Evolutionary conservation across 345 rosid genomes (phyloP), one percentile per base, ranked within the genome.

Genomic region (Hibiscus mutabilis): DNA sequence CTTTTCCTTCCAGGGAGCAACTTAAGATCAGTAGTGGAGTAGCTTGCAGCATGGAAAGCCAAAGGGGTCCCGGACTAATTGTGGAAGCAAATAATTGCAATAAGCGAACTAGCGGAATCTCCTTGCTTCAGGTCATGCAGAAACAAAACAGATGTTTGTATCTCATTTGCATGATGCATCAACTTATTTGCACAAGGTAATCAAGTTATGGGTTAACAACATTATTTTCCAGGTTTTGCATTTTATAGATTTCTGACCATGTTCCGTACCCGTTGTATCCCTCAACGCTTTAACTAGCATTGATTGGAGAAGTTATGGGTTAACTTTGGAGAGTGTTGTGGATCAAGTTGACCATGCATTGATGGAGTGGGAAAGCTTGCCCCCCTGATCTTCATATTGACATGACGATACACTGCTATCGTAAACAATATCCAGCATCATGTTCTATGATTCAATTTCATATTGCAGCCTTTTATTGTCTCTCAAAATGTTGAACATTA

Each of bases 241-340:
- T 77, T 92, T 89, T 12, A 82, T 86, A 59, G 86, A 89, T 77
- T 95, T 87, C 83, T 80, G 76, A 22, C 90, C 88, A 69, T 78
- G 82, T 76, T 67, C 86, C 40, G 66, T 86, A 60, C 73, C 88
- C 60, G 79, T 74, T 40, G 69, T 84, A 75, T 78, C 83, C 70
- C 76, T 86, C 61, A 85, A 60, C 33, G 97, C 89, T 53, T 70
- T 95, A 77, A 75, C 79, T 72, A 79, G 85, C 81, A 68, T 90
- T 66, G 89, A 90, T 71, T 95, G 99, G 99, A 88, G 84, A 84
- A 86, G 82, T 68, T 95, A 92, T 64, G 99, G 97, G 74, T 80
- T 95, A 85, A 74, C 69, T 55, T 75, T 89, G 71, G 76, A 65
- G 40, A 84, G 57, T 42, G 79, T 79, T 70, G 76, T 49, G 49